Conservation (phyloP, 352 stramenopile genomes). For the Phytopythium boreale region DNA sequence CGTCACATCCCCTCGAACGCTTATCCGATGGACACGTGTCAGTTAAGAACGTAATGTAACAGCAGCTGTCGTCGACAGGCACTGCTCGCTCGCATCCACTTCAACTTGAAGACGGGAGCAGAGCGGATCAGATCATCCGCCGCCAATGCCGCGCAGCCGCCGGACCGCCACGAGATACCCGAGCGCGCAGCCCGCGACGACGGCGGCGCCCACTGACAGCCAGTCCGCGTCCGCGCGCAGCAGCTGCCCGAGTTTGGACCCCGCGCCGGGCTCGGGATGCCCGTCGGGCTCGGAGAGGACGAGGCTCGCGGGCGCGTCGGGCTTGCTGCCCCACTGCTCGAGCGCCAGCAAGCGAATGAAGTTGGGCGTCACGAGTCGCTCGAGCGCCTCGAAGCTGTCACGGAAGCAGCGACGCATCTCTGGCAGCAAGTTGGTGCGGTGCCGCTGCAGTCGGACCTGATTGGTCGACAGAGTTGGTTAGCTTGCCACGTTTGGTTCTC, state of each 20-base stretch:
- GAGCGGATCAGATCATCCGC: not conserved
- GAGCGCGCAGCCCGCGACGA: conserved; percentile 28
- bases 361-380: conserved; percentile 15
- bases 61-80: too few species aligned
- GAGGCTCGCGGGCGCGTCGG: not conserved
- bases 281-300: not conserved
- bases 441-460: conserved; percentile 21
- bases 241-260: not conserved
- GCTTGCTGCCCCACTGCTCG: conserved; percentile 13
- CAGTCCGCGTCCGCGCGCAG: conserved; percentile 13
- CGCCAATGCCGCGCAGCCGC: conserved; percentile 11
- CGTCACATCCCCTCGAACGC: not conserved
- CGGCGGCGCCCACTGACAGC: conserved; percentile 23
- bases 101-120: conserved; percentile 3
- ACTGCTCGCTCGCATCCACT: not conserved
- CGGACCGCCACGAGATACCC: conserved; percentile 16
- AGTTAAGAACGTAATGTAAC: not conserved
- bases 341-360: conserved; percentile 23
- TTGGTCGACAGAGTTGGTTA: not conserved
- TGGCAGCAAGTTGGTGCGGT: conserved; percentile 1
- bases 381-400: conserved; percentile 14
- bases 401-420: conserved; percentile 15
- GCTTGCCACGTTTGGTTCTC: not conserved
- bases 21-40: not conserved
- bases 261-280: not conserved